Evolutionary conservation across 352 stramenopile genomes (phyloP), one percentile per base, ranked within the genome.

Genomic region (Phytophthora ohioensis): DNA sequence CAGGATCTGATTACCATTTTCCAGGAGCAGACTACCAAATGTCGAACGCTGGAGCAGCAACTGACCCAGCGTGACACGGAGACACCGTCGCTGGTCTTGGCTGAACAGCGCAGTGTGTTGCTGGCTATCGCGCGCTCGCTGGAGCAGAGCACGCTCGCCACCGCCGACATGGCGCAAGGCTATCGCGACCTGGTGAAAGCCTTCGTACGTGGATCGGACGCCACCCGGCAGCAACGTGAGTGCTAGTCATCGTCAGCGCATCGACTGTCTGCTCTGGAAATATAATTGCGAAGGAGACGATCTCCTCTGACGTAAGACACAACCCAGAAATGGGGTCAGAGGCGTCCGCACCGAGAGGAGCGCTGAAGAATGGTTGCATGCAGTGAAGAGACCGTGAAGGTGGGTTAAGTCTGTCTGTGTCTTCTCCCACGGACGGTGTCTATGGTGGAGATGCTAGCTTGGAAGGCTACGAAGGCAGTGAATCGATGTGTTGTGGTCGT

Each of bases 141-240:
- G 21, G 78, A 85, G 66, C 75, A 85, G 52, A 83, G 73, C 60
- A 85, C 78, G 41, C 75, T 67, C 34, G 75, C 78, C 43, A 81
- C 75, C 9, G 72, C 75, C 12, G 75, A 85, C 56, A 72, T 85
- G 75, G 78, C 78, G 2, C 63, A 77, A 34, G 78, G 78, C 2
- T 85, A 83, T 49, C 66, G 77, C 39, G 75, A 82, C 17, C 67
- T 85, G 10, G 69, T 83, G 41, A 69, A 42, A 30, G 59, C 69
- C 11, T 83, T 69, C 36, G 67, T 83, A 34, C 57, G 66, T 34
- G 75, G 66, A 39, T 57, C 63, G 11, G 56, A 63, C 12, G 11
- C n/a, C n/a, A 51, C 21, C 46, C 38, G 32, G 9, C 51, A 45
- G 34, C 46, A 74, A 30, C 21, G 47, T 12, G 43, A 73, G 47